Conservation (phyloP, 1,139 yeast species). For the Kodamaea fungicola region DNA sequence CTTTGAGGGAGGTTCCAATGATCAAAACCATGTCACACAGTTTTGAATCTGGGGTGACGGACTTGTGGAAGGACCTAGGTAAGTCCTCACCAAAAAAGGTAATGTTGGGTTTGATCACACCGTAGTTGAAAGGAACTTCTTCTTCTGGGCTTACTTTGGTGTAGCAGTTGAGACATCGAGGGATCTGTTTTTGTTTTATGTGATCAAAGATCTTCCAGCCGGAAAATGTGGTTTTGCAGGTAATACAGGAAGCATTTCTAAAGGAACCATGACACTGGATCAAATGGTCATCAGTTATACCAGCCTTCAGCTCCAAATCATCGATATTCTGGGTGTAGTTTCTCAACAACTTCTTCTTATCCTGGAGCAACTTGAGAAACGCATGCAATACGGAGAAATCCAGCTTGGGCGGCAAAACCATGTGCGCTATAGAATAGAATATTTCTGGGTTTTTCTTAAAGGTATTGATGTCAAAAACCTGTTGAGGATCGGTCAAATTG, state of each 20-base stretch:
- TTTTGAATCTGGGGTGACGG: constrained; percentile 14
- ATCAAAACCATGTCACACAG: constrained; percentile 77
- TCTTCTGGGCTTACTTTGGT: constrained; percentile 15
- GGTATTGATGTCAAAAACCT: constrained; percentile 75
- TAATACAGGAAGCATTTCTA: constrained; percentile 82
- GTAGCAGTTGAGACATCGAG: constrained; percentile 72
- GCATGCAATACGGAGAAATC: constrained; percentile 80
- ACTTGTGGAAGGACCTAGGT: constrained; percentile 40
- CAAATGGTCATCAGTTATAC: constrained; percentile 62
- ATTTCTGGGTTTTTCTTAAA: constrained; percentile 77
- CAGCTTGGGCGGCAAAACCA: constrained; percentile 71
- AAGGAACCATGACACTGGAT: constrained; percentile 97
- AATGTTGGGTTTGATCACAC: constrained; percentile 88
- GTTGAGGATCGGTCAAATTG: constrained; percentile 79
- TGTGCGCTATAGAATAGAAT: constrained; percentile 83
- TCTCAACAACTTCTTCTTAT: constrained; percentile 72
- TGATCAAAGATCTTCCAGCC: constrained; percentile 66
- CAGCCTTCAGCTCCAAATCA: constrained; percentile 84
- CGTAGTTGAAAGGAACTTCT: constrained; percentile 19
- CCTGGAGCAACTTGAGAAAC: constrained; percentile 72
- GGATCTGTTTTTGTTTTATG: constrained; percentile 59
- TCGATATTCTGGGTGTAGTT: constrained; percentile 96
- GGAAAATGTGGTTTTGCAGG: constrained; percentile 65
- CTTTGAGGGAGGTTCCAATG: constrained; percentile 91
- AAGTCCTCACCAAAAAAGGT: constrained; percentile 91